Percentiles rank a stretch among this genome's conserved stretches.
phyloP scores from a whole-genome alignment of 2,329 filamentous ascomycete genomes.

The Sarocladiaceae sp. region DNA sequence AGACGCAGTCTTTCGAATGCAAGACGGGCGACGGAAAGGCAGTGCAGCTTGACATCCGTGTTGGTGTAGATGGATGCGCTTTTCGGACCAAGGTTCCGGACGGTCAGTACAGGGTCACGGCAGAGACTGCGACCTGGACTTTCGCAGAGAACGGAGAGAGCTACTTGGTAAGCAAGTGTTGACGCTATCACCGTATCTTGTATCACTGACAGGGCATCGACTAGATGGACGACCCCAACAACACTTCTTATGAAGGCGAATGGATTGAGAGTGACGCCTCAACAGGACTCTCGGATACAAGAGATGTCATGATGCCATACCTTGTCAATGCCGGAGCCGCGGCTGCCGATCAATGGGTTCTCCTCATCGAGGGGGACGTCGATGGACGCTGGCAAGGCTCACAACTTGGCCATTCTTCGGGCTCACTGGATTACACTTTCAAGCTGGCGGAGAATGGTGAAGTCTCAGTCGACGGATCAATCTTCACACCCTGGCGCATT shows the following conservation, averaged over 20 bases:
- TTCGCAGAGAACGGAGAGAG: background rate
- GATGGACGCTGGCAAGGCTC: constrained; percentile 4
- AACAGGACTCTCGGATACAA: background rate
- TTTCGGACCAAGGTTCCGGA: constrained; percentile 7
- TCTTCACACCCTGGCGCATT: constrained; percentile 5
- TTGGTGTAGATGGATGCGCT: background rate
- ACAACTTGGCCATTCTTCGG: background rate
- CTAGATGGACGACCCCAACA: background rate
- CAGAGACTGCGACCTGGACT: background rate
- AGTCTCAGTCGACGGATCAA: background rate
- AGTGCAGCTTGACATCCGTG: background rate
- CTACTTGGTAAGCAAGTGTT: background rate
- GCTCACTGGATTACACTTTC: constrained; percentile 3
- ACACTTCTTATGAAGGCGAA: constrained; percentile 2
- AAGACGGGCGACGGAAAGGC: constrained; percentile 2
- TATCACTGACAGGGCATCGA: background rate
- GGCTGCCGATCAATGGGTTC: background rate
- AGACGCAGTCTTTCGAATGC: background rate
- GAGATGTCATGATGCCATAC: constrained; percentile 2
- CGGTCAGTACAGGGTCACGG: background rate
- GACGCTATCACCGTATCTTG: background rate
- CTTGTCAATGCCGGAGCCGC: background rate
- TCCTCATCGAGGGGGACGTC: constrained; percentile 1
- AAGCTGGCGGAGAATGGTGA: background rate
- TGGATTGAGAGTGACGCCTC: background rate